Evolutionary conservation across 2,329 filamentous ascomycete species (phyloP).

Genomic region (Biscogniauxia mediterranea): DNA sequence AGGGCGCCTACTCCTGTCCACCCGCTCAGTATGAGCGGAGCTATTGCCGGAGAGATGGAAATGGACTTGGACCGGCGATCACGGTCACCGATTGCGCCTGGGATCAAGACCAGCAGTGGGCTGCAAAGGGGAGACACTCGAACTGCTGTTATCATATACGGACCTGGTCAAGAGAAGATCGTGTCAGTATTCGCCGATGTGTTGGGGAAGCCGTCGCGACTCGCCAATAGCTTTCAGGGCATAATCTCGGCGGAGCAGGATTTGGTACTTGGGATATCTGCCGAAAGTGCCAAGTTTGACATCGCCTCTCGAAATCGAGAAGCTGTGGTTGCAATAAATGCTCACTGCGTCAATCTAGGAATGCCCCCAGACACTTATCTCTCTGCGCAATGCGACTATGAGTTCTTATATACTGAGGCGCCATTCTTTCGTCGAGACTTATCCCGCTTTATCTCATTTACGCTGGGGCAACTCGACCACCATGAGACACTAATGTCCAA

Average conservation of each 20-base stretch:
- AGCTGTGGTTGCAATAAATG: conserved; percentile 68
- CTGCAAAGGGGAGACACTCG: conserved; percentile 54
- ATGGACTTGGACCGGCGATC: conserved; percentile 27
- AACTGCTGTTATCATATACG: conserved; percentile 67
- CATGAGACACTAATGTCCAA: conserved; percentile 78
- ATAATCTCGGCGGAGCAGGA: conserved; percentile 55
- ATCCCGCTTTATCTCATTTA: conserved; percentile 75
- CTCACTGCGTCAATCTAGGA: conserved; percentile 70
- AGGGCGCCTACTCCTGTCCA: conserved; percentile 50
- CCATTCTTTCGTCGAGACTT: conserved; percentile 74
- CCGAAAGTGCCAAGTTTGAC: conserved; percentile 54
- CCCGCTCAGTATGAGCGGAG: conserved; percentile 36
- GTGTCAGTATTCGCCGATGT: conserved; percentile 76
- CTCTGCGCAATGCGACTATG: conserved; percentile 74
- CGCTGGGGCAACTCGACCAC: conserved; percentile 74
- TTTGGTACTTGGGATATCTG: conserved; percentile 66
- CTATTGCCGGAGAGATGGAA: conserved; percentile 16
- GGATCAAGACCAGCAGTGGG: conserved; percentile 44
- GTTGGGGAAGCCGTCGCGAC: conserved; percentile 68
- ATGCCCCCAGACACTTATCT: conserved; percentile 66
- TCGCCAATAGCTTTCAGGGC: conserved; percentile 54
- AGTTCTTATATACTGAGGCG: conserved; percentile 76
- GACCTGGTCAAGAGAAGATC: conserved; percentile 69
- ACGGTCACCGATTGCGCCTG: conserved; percentile 26
- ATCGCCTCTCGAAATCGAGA: conserved; percentile 57